Base-by-base conservation (phyloP, 139 green algal genomes). In the Edaphochlamys debaryana region DNA sequence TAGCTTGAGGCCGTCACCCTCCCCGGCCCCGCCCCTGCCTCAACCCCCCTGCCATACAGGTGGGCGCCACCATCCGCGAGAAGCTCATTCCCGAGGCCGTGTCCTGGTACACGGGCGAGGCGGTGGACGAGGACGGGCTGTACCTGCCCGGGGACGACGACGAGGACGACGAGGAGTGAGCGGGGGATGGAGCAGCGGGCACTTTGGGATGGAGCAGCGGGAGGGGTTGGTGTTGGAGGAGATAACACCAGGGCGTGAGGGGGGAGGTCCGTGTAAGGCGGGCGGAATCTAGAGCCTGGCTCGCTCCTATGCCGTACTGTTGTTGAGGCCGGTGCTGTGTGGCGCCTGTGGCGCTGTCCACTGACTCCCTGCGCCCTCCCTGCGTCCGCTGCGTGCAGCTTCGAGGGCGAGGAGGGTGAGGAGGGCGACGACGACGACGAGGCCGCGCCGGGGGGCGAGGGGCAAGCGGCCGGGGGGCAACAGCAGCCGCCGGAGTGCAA, bases 31-130 rank as follows among this genome's bases (percentile, higher is more conserved):
- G n/a, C n/a, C n/a, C n/a, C n/a, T n/a, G n/a, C n/a, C n/a, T n/a
- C n/a, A n/a, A n/a, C n/a, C n/a, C n/a, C n/a, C n/a, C n/a, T n/a
- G n/a, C 48, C 20, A 5, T 6, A 2, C 69, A 88, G 85, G 86
- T 93, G 17, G 81, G 91, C 42, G 89, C 90, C 32, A 90, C 87
- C 50, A 94, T 98, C 58, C 87, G 83, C 27, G 92, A 95, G 79
- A 96, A 98, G 87, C 92, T 99, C 38, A 94, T 98, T 37, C 92
- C 94, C 4, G 79, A 96, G 72, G 95, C 96, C 0, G 91, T 97
- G n/a, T 80, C 71, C 32, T 98, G 94, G 94, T 99, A 96, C 91
- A 98, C 96, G 25, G 96, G 96, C 17, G 95, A 99, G 87, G 96
- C 94, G 6, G 74, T 95, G 34, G 85, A 93, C 52, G 93, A 96